Conservation (phyloP, 768 basidiomycete genomes). For the Lactifluus echinatus region DNA sequence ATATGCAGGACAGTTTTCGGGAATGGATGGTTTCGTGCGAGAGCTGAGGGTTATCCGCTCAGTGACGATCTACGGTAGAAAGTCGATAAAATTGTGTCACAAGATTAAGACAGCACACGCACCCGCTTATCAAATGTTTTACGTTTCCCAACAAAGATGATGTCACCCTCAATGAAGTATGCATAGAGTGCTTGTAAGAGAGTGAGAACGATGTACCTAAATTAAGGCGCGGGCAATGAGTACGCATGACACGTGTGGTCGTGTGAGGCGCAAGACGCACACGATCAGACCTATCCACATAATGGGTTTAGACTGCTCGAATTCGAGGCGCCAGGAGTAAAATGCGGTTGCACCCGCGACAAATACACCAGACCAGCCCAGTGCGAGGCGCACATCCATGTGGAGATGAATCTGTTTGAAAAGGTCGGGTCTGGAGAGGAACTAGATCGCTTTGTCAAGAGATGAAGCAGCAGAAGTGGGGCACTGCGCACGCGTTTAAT, state of each 20-base stretch:
- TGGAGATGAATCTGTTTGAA: conserved; percentile 85
- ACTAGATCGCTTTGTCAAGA: conserved; percentile 37
- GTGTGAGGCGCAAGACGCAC: conserved; percentile 38
- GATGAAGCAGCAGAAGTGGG: not conserved
- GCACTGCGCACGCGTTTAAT: conserved; percentile 60
- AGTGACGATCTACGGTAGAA: conserved; percentile 62
- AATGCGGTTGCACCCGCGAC: conserved; percentile 73
- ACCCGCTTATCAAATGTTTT: conserved; percentile 86
- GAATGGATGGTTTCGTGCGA: conserved; percentile 48
- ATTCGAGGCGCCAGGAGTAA: conserved; percentile 84
- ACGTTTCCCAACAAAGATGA: conserved; percentile 82
- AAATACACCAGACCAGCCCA: conserved; percentile 83
- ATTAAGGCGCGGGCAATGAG: conserved; percentile 5
- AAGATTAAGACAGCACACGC: conserved; percentile 24
- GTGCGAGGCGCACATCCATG: conserved; percentile 76
- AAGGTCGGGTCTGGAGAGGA: conserved; percentile 66
- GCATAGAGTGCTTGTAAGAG: conserved; percentile 68
- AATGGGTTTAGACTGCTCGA: conserved; percentile 77
- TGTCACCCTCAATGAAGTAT: conserved; percentile 78
- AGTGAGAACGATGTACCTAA: conserved; percentile 70
- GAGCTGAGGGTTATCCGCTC: conserved; percentile 80
- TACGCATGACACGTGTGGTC: not conserved
- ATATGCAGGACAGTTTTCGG: conserved; percentile 54
- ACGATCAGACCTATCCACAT: conserved; percentile 71
- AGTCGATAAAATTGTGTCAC: not conserved